Percentiles rank a stretch among this genome's conserved stretches.
phyloP scores from a whole-genome alignment of 2,329 filamentous ascomycete species.

The Sporothrix brunneoviolacea region DNA sequence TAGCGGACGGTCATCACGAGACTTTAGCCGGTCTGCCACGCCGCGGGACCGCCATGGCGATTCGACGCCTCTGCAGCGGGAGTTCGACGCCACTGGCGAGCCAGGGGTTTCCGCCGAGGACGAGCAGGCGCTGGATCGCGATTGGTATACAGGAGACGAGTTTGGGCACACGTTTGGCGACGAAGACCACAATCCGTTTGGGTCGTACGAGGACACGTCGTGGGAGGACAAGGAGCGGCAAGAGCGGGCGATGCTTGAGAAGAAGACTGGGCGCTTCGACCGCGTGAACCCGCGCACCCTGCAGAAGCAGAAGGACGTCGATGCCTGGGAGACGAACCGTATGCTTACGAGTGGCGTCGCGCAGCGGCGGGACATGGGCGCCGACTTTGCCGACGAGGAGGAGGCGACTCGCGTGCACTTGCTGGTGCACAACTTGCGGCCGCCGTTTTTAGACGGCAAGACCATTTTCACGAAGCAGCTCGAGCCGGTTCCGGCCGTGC shows the following conservation, averaged over 20 bases:
- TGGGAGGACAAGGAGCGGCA: constrained; percentile 64
- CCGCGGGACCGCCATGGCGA: constrained; percentile 15
- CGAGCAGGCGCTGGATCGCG: constrained; percentile 69
- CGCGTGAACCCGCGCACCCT: constrained; percentile 66
- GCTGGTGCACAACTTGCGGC: constrained; percentile 85
- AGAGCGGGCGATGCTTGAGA: constrained; percentile 69
- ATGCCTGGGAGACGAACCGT: constrained; percentile 97
- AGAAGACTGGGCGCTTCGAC: constrained; percentile 64
- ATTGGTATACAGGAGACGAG: constrained; percentile 90
- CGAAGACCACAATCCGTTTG: constrained; percentile 88
- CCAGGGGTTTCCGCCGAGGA: constrained; percentile 60
- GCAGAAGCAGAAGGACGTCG: constrained; percentile 88
- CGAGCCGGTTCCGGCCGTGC: constrained; percentile 87
- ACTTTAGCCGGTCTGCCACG: constrained; percentile 18
- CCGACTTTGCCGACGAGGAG: constrained; percentile 83
- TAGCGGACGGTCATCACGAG: constrained; percentile 41
- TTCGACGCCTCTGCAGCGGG: constrained; percentile 42
- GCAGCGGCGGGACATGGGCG: constrained; percentile 73
- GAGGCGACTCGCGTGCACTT: constrained; percentile 85
- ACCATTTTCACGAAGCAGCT: constrained; percentile 97
- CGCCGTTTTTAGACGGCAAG: constrained; percentile 89
- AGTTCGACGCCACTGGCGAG: constrained; percentile 54
- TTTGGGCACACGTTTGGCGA: constrained; percentile 78
- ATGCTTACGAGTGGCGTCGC: constrained; percentile 97
- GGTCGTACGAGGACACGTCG: constrained; percentile 64